Evolutionary conservation across 441 rosid genomes (phyloP).

Genomic region (Rhodomyrtus psidioides): DNA sequence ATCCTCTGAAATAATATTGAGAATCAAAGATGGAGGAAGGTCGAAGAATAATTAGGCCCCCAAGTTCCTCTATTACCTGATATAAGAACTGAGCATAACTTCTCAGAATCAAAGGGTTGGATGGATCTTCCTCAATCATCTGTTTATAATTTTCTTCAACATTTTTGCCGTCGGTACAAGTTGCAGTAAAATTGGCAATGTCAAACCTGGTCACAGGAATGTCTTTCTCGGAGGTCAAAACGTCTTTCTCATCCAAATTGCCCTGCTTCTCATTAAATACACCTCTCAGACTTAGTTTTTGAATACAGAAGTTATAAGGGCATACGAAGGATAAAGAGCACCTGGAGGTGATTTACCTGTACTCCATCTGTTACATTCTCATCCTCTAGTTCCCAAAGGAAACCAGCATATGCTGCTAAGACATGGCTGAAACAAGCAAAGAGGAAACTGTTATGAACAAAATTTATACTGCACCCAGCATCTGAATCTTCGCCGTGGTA

Average conservation of each 20-base stretch:
- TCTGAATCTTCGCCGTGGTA: not conserved
- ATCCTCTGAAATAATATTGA: not conserved
- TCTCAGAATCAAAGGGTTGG: slow-evolving; percentile 30
- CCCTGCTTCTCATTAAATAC: slow-evolving; percentile 2
- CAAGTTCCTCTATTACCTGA: slow-evolving; percentile 19
- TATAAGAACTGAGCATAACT: slow-evolving; percentile 42
- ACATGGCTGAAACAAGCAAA: slow-evolving; percentile 40
- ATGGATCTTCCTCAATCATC: slow-evolving; percentile 37
- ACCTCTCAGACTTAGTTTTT: not conserved
- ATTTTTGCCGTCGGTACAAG: slow-evolving; percentile 3
- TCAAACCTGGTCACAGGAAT: not conserved
- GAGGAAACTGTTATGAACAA: not conserved
- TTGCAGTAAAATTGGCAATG: not conserved
- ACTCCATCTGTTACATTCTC: slow-evolving; percentile 20
- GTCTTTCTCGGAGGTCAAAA: not conserved
- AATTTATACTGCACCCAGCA: not conserved
- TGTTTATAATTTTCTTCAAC: slow-evolving; percentile 24
- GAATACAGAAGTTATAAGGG: not conserved
- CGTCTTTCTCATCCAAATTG: not conserved
- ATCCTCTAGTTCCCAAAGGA: slow-evolving; percentile 69
- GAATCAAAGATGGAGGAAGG: not conserved
- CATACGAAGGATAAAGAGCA: slow-evolving; percentile 6
- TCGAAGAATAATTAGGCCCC: not conserved
- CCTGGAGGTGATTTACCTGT: slow-evolving; percentile 22
- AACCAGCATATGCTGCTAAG: slow-evolving; percentile 78